Base-by-base conservation (phyloP, 1,284 basidiomycete species). In the Pseudozyma sp. region DNA sequence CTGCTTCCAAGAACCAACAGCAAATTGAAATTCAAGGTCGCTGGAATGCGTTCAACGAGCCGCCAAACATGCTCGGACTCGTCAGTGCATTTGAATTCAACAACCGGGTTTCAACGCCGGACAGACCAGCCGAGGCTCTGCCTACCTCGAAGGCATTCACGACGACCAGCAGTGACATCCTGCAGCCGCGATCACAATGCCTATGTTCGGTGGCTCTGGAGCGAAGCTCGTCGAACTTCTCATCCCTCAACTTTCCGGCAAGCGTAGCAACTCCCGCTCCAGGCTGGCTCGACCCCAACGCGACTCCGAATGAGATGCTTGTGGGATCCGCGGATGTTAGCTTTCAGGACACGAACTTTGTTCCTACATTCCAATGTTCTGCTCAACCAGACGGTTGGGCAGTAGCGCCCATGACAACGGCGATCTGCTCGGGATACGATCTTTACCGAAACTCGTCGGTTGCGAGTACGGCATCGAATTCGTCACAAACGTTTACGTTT, bases 211-310 rank as follows among this genome's bases (percentile, higher is more conserved):
- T 54, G 3, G n/a, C 54, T 7, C 40, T 58, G 11, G 30, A 44
- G 7, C 55, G 47, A 2, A 43, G 34, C 7, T 46, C 54, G 11
- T 48, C 46, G 33, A 47, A 40, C 1, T 46, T 45, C 16, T 31
- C 40, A 7, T 7, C 42, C 11, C 17, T n/a, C 11, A 14, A 46
- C 1, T 13, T 54, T 39, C 50, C 56, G 1, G 16, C 42, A 14
- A 51, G 54, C 4, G 31, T 54, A 3, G 46, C 52, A 0, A 49
- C 49, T 14, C 63, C 63, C 5, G 63, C 55, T n/a, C 63, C 56
- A 3, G 63, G 63, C 19, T 54, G 63, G 63, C 55, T 66, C 19
- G 10, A 66, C 29, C 56, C 63, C 1, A 45, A 54, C 4, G 34
- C 48, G 2, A 31, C 30, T 4, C 49, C 62, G 1, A 19, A 7